Percentiles rank a stretch among this genome's conserved stretches.
These are phyloP conservation scores for Metarhizium guizhouense DNA, from an alignment of 2,329 filamentous ascomycete species.

Conservation along the genomic window DNA sequence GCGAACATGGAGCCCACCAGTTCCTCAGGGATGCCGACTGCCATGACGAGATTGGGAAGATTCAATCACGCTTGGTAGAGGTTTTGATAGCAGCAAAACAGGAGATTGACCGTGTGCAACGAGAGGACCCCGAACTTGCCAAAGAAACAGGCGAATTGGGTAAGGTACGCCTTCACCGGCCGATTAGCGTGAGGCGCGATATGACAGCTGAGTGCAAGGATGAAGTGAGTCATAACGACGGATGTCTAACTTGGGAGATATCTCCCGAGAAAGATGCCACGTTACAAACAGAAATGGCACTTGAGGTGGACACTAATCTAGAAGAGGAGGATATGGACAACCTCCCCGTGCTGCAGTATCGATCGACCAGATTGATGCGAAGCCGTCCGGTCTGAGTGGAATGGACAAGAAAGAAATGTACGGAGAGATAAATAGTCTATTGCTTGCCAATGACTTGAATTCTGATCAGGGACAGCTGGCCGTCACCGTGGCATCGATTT, in stretches of 20 bases:
- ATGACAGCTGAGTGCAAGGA: conserved; percentile 21
- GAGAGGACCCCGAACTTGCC: conserved; percentile 40
- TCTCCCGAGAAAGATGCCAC: conserved; percentile 5
- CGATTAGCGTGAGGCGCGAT: conserved; percentile 44
- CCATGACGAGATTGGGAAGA: conserved; percentile 62
- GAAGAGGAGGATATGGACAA: conserved; percentile 35
- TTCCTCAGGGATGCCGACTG: conserved; percentile 85
- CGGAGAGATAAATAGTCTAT: neutral
- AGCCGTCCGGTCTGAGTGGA: conserved; percentile 13
- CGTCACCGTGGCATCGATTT: neutral
- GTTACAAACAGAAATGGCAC: conserved; percentile 13
- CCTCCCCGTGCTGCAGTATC: conserved; percentile 31
- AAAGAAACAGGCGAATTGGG: conserved; percentile 28
- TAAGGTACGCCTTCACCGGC: conserved; percentile 40
- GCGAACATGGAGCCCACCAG: conserved; percentile 81
- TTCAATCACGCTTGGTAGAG: conserved; percentile 55
- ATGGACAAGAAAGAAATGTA: neutral
- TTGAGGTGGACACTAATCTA: conserved; percentile 24
- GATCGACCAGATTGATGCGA: conserved; percentile 32
- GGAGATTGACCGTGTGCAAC: conserved; percentile 47
- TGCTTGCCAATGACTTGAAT: neutral
- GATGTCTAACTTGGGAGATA: conserved; percentile 14
- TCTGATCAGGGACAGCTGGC: neutral
- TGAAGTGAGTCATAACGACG: conserved; percentile 13
- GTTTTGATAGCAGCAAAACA: conserved; percentile 52